phyloP scores from a whole-genome alignment of 208 protist species.

The Acanthamoeba royreba region DNA sequence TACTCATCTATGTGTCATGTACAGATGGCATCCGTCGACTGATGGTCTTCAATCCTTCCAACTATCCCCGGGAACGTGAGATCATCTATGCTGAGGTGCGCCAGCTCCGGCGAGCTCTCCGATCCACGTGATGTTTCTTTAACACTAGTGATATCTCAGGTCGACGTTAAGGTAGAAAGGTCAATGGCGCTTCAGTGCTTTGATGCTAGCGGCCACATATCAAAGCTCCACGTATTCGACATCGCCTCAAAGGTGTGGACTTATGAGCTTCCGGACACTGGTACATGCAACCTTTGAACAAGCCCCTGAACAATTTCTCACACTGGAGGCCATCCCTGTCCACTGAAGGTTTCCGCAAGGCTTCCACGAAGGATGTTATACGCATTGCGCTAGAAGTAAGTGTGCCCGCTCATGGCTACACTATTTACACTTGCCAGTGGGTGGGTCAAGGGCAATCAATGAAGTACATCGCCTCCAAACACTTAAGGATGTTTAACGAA shows the following conservation, averaged over 20 bases:
- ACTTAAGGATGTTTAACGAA: background rate
- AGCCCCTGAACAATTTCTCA: background rate
- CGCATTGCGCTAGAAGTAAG: background rate
- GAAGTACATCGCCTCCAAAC: background rate
- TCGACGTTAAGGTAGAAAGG: background rate
- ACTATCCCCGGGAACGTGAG: background rate
- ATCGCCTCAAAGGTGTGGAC: background rate
- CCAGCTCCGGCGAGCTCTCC: background rate
- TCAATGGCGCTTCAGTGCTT: background rate
- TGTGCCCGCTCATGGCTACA: background rate
- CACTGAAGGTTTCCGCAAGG: background rate
- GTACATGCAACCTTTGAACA: background rate
- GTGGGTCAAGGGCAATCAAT: background rate
- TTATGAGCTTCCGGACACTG: background rate
- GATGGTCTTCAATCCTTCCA: constrained; percentile 1
- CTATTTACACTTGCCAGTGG: background rate
- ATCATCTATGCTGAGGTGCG: background rate
- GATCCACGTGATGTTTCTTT: background rate
- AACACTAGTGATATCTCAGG: background rate
- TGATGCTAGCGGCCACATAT: background rate
- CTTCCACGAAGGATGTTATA: background rate
- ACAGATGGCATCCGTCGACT: background rate
- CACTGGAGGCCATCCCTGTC: background rate
- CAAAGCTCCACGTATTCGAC: background rate
- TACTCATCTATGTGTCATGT: background rate